These are phyloP conservation scores for Sapria himalayana DNA, from an alignment of 345 rosid species.

Conservation along the genomic window DNA sequence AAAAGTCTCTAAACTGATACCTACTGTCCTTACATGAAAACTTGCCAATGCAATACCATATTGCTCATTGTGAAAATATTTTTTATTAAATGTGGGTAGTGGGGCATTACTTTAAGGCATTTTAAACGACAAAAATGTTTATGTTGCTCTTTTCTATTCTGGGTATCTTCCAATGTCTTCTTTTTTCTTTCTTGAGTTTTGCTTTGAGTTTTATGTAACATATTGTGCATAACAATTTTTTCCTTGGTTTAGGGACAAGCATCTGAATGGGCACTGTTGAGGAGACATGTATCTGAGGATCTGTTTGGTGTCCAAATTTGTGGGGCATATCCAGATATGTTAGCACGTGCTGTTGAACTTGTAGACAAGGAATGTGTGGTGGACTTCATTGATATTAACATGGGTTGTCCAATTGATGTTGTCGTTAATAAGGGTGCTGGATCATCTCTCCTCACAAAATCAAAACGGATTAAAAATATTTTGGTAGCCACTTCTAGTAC, in stretches of 20 bases:
- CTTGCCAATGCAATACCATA: too few species aligned
- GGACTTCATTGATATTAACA: conserved; percentile 87
- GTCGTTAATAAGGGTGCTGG: conserved; percentile 93
- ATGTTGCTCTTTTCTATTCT: background rate
- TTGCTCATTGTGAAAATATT: too few species aligned
- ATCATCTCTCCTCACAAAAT: conserved; percentile 66
- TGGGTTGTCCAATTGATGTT: conserved; percentile 93
- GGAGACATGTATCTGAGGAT: conserved; percentile 77
- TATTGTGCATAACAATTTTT: background rate
- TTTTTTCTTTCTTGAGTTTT: background rate
- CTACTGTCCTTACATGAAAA: too few species aligned
- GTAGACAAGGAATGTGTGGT: conserved; percentile 55
- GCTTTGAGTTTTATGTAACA: background rate
- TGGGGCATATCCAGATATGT: conserved; percentile 56
- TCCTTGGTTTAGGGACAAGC: conserved; percentile 53
- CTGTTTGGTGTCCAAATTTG: conserved; percentile 95
- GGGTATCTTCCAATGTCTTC: background rate
- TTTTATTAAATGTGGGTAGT: too few species aligned
- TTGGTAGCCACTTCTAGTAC: conserved; percentile 46
- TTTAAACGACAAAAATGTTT: too few species aligned
- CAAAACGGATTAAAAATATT: conserved; percentile 59
- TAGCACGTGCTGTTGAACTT: conserved; percentile 58
- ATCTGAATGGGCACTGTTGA: conserved; percentile 95
- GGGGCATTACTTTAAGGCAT: too few species aligned
- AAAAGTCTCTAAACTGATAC: too few species aligned